A percentile compares a stretch with the other conserved stretches of the same genome.
These are phyloP conservation scores for Aspergillus sp. DNA, from an alignment of 2,329 filamentous ascomycete species.

Conservation along the genomic window DNA sequence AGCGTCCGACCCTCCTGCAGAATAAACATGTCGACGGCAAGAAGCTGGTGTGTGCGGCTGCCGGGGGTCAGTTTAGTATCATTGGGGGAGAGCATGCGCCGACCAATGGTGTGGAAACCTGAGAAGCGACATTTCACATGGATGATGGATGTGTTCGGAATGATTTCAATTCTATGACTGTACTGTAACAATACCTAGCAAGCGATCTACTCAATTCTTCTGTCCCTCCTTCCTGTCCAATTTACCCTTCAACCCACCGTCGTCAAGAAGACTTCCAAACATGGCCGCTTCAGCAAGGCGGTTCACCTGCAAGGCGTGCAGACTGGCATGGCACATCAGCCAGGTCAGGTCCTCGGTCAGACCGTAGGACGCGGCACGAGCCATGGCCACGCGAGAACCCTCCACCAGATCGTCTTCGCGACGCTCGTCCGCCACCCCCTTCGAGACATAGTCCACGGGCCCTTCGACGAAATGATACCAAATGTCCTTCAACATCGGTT, in stretches of 20 bases:
- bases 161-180: neutral
- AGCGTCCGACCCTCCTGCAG: constrained; percentile 63
- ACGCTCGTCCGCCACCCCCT: neutral
- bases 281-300: neutral
- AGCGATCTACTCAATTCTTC: too few relatives aligned
- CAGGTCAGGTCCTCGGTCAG: neutral
- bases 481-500: neutral
- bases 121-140: neutral
- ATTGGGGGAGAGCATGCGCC: constrained; percentile 15
- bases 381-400: neutral
- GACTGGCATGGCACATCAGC: neutral
- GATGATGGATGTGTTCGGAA: too few relatives aligned
- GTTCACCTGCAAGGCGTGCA: constrained; percentile 2
- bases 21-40: constrained; percentile 71
- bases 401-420: neutral
- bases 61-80: constrained; percentile 66
- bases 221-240: neutral
- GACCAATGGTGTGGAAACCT: constrained; percentile 1
- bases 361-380: neutral
- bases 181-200: neutral
- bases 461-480: neutral
- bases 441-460: neutral
- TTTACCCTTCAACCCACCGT: neutral
- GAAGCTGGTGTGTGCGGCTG: constrained; percentile 67
- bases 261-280: constrained; percentile 3